Evolutionary conservation across 345 rosid species (phyloP).

Genomic region (Geranium brycei): DNA sequence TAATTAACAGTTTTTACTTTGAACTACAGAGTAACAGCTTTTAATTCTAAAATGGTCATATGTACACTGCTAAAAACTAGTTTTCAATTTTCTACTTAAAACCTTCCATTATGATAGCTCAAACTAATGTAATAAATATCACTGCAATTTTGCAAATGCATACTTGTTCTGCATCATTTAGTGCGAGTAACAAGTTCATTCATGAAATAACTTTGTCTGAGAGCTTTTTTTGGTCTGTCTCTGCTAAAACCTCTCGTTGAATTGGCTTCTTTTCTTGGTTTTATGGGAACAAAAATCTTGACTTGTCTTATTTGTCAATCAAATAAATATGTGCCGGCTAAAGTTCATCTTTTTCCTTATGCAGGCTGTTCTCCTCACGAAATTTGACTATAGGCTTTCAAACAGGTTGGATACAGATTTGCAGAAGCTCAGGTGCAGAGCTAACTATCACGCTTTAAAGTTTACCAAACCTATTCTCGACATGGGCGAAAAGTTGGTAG

Average conservation of each 20-base stretch:
- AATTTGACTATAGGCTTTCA: slow-evolving; percentile 84
- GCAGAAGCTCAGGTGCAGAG: slow-evolving; percentile 91
- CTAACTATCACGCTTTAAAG: slow-evolving; percentile 70
- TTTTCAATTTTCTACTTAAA: neutral
- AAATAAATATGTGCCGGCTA: neutral
- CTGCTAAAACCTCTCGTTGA: neutral
- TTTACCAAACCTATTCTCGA: slow-evolving; percentile 50
- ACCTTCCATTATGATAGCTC: neutral
- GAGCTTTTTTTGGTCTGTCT: neutral
- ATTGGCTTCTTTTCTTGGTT: neutral
- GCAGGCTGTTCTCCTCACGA: slow-evolving; percentile 81
- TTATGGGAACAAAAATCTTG: neutral
- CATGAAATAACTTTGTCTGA: neutral
- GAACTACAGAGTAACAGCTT: too few species aligned
- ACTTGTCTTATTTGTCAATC: neutral
- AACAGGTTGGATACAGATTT: slow-evolving; percentile 53
- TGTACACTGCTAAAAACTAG: neutral
- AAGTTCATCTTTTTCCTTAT: slow-evolving; percentile 9
- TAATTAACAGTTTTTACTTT: too few species aligned
- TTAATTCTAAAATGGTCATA: too few species aligned
- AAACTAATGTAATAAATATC: neutral
- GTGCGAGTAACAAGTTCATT: neutral
- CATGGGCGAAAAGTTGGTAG: slow-evolving; percentile 53
- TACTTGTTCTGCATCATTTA: neutral
- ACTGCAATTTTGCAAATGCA: slow-evolving; percentile 1